phyloP scores from a whole-genome alignment of 2,329 filamentous ascomycete species.

The Ophiostoma pallidulum region DNA sequence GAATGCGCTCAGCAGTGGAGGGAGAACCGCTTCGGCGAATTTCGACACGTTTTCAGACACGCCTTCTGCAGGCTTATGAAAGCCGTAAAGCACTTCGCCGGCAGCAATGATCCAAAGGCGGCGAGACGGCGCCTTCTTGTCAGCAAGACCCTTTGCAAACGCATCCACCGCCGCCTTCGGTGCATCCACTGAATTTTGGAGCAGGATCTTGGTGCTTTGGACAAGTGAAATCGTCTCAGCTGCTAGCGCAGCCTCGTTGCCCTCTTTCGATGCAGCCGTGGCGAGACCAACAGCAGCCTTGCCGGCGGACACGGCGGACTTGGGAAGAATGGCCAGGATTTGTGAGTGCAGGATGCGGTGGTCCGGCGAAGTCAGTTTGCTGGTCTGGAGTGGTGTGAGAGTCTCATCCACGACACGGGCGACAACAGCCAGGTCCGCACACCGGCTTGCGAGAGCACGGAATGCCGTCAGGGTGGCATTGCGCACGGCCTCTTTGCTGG shows the following conservation, averaged over 20 bases:
- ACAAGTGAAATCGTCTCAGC: conserved; percentile 66
- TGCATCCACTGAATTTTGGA: conserved; percentile 51
- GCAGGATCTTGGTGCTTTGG: conserved; percentile 51
- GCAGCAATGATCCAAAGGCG: conserved; percentile 71
- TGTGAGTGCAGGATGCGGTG: conserved; percentile 76
- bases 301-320: conserved; percentile 51
- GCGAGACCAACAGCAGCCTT: conserved; percentile 60
- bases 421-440: conserved; percentile 46
- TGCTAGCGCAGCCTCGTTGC: conserved; percentile 72
- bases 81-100: conserved; percentile 59
- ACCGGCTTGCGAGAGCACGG: conserved; percentile 54
- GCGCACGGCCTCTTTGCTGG: conserved; percentile 70
- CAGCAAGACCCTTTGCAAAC: conserved; percentile 70
- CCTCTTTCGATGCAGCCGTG: conserved; percentile 67
- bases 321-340: conserved; percentile 58
- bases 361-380: conserved; percentile 76
- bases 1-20: conserved; percentile 58
- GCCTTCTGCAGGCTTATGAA: conserved; percentile 34
- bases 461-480: conserved; percentile 69
- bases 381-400: conserved; percentile 65
- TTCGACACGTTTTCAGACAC: conserved; percentile 38
- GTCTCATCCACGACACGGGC: conserved; percentile 69
- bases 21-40: conserved; percentile 44
- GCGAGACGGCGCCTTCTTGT: conserved; percentile 72
- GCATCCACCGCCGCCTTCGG: conserved; percentile 60